Percentiles rank a stretch among this genome's conserved stretches.
Evolutionary conservation across 2,329 filamentous ascomycete species (phyloP).

Genomic region (Rhexocercosporidium sp.): DNA sequence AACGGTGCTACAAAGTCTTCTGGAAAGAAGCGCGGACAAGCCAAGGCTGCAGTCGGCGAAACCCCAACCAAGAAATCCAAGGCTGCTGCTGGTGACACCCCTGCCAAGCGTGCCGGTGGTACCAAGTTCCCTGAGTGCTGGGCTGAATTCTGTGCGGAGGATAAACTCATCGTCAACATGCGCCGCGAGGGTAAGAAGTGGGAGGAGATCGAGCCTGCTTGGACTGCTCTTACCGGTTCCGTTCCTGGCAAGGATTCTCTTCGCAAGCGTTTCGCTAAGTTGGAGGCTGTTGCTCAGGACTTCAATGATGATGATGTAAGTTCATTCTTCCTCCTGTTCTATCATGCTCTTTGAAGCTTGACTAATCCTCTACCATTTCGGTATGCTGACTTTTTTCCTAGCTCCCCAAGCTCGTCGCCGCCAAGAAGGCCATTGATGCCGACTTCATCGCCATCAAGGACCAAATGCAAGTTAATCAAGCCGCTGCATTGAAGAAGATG

Average conservation of each 20-base stretch:
- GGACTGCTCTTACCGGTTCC: conserved; percentile 12
- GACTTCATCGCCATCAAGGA: neutral
- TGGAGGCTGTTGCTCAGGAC: conserved; percentile 17
- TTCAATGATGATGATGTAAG: conserved; percentile 26
- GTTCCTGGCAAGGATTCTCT: conserved; percentile 17
- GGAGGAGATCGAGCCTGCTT: conserved; percentile 19
- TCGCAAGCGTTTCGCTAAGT: conserved; percentile 19
- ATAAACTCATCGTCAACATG: conserved; percentile 24
- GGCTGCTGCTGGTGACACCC: neutral
- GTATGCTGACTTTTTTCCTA: conserved; percentile 11
- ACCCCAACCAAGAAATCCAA: neutral
- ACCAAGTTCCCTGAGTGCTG: conserved; percentile 15
- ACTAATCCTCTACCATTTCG: neutral
- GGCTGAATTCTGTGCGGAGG: conserved; percentile 21
- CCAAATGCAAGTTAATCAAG: neutral
- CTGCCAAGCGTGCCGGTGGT: conserved; percentile 4
- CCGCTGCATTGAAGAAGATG: conserved; percentile 4
- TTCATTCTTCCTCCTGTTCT: too few relatives aligned
- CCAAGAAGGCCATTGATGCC: conserved; percentile 16
- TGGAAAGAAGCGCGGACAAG: conserved; percentile 19
- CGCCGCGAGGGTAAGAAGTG: conserved; percentile 6
- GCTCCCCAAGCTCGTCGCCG: conserved; percentile 12
- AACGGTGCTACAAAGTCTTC: conserved; percentile 9
- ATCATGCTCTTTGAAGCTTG: too few relatives aligned
- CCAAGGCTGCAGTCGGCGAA: conserved; percentile 15